These are phyloP conservation scores for Penicillium sp. DNA, from an alignment of 2,329 filamentous ascomycete species.

Conservation along the genomic window DNA sequence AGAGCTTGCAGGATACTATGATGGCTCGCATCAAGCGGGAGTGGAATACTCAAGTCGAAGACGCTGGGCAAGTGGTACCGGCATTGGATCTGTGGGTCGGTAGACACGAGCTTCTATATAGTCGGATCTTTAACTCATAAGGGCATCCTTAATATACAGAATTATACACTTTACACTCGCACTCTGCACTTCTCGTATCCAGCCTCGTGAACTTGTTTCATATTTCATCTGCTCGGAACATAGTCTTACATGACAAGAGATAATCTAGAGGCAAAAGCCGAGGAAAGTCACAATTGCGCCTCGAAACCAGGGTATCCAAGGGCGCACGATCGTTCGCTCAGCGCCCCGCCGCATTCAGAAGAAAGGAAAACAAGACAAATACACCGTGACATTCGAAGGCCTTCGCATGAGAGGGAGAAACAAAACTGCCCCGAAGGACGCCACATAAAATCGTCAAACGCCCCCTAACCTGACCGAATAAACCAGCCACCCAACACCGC, in stretches of 20 bases:
- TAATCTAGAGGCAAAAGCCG: constrained; percentile 16
- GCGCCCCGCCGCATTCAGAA: constrained; percentile 14
- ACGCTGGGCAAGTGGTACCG: constrained; percentile 62
- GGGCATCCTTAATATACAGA: neutral
- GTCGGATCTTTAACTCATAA: constrained; percentile 66
- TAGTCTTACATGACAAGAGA: constrained; percentile 37
- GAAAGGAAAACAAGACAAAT: neutral
- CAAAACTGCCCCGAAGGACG: constrained; percentile 2
- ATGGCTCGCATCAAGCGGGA: constrained; percentile 49
- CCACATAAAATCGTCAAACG: constrained; percentile 29
- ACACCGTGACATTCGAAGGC: neutral
- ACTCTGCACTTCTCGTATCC: neutral
- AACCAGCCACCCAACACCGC: constrained; percentile 37
- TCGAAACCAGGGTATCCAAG: constrained; percentile 32
- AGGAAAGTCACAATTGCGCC: constrained; percentile 17
- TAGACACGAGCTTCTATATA: constrained; percentile 65
- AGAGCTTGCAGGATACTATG: constrained; percentile 54
- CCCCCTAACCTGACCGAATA: constrained; percentile 32
- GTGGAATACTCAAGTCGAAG: constrained; percentile 50
- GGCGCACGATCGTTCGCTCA: constrained; percentile 14
- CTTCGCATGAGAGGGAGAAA: neutral
- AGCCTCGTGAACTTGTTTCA: constrained; percentile 20
- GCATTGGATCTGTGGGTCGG: constrained; percentile 65
- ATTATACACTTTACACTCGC: neutral
- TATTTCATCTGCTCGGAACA: constrained; percentile 21